Conservation (phyloP, 106 monocot species). For the Agapanthus africanus region DNA sequence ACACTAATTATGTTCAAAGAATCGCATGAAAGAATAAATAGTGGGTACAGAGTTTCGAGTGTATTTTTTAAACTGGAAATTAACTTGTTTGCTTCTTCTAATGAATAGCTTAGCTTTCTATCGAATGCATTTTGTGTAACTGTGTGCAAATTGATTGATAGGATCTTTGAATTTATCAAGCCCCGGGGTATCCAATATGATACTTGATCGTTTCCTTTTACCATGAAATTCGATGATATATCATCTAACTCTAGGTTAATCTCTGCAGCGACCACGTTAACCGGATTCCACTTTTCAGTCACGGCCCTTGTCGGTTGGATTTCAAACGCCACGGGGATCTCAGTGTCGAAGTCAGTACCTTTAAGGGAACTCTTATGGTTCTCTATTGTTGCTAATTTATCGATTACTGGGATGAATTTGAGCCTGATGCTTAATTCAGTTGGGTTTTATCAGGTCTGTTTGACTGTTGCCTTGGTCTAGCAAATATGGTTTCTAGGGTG, state of each 20-base stretch:
- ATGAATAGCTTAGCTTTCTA: not conserved
- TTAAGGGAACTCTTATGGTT: constrained; percentile 92
- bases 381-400: constrained; percentile 85
- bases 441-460: constrained; percentile 86
- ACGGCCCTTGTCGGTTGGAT: constrained; percentile 67
- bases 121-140: not conserved
- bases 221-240: not conserved
- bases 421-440: constrained; percentile 98
- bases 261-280: constrained; percentile 74
- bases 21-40: not conserved
- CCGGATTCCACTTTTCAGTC: constrained; percentile 79
- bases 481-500: not conserved
- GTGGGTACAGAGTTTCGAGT: not conserved
- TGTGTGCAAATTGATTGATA: not conserved
- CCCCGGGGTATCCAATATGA: no score
- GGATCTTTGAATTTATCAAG: no score
- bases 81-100: not conserved
- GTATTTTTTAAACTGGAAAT: not conserved
- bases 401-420: constrained; percentile 94
- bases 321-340: constrained; percentile 59
- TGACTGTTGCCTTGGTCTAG: not conserved
- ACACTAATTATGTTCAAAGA: not conserved
- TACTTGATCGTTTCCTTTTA: not conserved
- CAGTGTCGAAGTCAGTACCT: constrained; percentile 65
- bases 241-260: not conserved